phyloP scores from a whole-genome alignment of 2,329 filamentous ascomycete species.

The Tolypocladium album region DNA sequence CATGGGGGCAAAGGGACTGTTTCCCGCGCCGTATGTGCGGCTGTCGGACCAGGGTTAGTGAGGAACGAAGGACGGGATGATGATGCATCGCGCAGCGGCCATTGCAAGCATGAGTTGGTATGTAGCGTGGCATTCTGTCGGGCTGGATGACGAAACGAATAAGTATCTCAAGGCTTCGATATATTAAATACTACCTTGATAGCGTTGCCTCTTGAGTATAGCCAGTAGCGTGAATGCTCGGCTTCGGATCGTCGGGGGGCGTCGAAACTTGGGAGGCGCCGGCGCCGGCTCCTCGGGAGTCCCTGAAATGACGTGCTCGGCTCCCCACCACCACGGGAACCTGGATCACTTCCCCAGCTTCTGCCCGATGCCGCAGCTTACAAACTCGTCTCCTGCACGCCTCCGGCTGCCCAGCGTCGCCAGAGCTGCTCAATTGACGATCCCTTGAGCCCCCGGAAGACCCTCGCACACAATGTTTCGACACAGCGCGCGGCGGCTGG shows the following conservation, averaged over 20 bases:
- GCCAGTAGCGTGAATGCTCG: too few relatives aligned
- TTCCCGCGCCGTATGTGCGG: slow-evolving; percentile 68
- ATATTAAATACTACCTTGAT: too few relatives aligned
- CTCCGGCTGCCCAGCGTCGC: neutral
- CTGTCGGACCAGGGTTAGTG: slow-evolving; percentile 14
- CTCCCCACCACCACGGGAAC: neutral
- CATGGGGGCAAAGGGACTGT: slow-evolving; percentile 68
- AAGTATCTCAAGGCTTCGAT: too few relatives aligned
- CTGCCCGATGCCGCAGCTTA: neutral
- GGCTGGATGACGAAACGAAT: neutral
- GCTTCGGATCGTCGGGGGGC: too few relatives aligned
- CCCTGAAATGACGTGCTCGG: slow-evolving; percentile 10
- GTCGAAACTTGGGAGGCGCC: neutral
- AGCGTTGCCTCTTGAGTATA: too few relatives aligned
- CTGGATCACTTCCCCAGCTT: neutral
- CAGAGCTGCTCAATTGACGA: neutral
- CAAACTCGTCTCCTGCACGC: neutral
- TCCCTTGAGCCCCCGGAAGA: slow-evolving; percentile 4
- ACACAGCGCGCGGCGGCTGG: slow-evolving; percentile 56
- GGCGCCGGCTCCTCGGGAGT: neutral
- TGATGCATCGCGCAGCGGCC: neutral
- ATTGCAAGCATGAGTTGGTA: neutral
- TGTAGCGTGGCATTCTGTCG: neutral
- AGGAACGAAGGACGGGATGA: neutral
- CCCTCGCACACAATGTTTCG: slow-evolving; percentile 52